A percentile compares a stretch with the other conserved stretches of the same genome.
Evolutionary conservation across 768 basidiomycete genomes (phyloP).

Genomic region (Amanita pallidorosea): DNA sequence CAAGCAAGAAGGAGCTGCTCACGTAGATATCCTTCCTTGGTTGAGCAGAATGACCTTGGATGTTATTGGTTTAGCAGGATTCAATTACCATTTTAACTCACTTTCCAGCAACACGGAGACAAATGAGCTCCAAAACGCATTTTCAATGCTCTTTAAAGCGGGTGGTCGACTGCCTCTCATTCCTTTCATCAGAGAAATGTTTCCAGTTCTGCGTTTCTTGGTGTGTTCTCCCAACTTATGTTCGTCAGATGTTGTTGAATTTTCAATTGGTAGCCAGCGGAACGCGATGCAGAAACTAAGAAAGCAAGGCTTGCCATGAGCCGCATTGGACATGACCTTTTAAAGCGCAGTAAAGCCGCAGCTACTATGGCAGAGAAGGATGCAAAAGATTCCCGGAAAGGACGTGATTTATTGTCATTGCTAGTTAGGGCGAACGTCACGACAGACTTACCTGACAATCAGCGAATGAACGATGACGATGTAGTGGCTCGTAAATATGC

Average conservation of each 20-base stretch:
- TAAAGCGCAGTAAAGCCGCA: conserved; percentile 37
- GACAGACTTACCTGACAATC: conserved; percentile 41
- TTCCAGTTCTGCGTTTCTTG: conserved; percentile 27
- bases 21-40: conserved; percentile 54
- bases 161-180: conserved; percentile 24
- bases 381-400: conserved; percentile 18
- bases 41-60: conserved; percentile 63
- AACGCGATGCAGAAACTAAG: conserved; percentile 17
- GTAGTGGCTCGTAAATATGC: conserved; percentile 38
- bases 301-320: conserved; percentile 29
- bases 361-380: conserved; percentile 15
- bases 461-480: conserved; percentile 51
- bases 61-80: conserved; percentile 58
- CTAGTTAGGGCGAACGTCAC: conserved; percentile 57
- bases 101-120: conserved; percentile 18
- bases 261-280: conserved; percentile 20
- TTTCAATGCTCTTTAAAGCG: conserved; percentile 36
- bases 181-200: conserved; percentile 18
- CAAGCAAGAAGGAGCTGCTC: conserved; percentile 15
- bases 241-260: neutral
- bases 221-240: conserved; percentile 16
- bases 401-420: conserved; percentile 49
- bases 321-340: conserved; percentile 38
- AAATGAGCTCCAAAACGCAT: conserved; percentile 44
- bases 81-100: conserved; percentile 24